These are phyloP conservation scores for Logfia minima DNA, from an alignment of 129 eudicot genomes.

Conservation along the genomic window DNA sequence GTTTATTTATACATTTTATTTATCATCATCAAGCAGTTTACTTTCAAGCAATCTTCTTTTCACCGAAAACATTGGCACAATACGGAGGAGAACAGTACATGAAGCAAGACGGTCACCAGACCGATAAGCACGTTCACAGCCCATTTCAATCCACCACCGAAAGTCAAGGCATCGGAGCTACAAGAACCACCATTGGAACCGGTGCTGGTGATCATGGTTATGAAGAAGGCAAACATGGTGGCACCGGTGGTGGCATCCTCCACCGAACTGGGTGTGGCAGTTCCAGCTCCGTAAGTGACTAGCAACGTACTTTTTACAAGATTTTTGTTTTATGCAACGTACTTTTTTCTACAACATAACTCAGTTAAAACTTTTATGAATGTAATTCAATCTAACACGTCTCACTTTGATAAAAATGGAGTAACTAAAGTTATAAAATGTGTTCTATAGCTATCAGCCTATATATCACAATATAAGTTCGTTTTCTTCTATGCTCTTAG, in stretches of 20 bases:
- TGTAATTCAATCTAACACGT: too few relatives aligned
- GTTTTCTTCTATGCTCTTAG: too few relatives aligned
- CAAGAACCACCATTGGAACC: conserved; percentile 9
- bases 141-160: conserved; percentile 23
- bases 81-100: conserved; percentile 29
- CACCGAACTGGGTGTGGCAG: conserved; percentile 65
- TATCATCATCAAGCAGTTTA: too few relatives aligned
- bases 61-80: conserved; percentile 25
- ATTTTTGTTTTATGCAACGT: too few relatives aligned
- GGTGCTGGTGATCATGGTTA: conserved; percentile 23
- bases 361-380: too few relatives aligned
- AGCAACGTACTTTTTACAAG: too few relatives aligned
- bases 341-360: too few relatives aligned
- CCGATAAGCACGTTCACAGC: conserved; percentile 19
- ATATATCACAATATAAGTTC: too few relatives aligned
- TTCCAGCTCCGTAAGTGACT: conserved; percentile 55
- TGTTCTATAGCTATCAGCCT: too few relatives aligned
- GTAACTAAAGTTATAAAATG: too few relatives aligned
- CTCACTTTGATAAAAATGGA: too few relatives aligned
- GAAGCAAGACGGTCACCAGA: conserved; percentile 21
- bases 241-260: conserved; percentile 32
- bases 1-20: not conserved
- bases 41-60: not conserved
- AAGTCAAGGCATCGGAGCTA: conserved; percentile 18
- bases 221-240: conserved; percentile 29